These are phyloP conservation scores for Aethionema arabicum DNA, from an alignment of 345 rosid species.

Conservation along the genomic window DNA sequence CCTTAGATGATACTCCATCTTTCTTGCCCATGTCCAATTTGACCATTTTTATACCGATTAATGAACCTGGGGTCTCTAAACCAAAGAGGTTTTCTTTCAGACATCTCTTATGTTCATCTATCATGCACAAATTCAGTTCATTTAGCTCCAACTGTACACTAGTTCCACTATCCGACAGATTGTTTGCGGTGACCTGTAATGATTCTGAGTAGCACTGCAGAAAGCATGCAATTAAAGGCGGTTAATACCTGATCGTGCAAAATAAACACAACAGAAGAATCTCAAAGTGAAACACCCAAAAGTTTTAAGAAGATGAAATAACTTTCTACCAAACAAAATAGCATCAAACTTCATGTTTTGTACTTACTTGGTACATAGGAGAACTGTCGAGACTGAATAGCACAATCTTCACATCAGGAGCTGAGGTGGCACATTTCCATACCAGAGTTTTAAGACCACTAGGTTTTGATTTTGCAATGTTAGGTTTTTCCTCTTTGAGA, in stretches of 20 bases:
- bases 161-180: constrained; percentile 69
- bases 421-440: constrained; percentile 87
- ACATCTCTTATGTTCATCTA: constrained; percentile 78
- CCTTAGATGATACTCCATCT: constrained; percentile 56
- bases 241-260: background rate
- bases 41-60: constrained; percentile 69
- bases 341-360: constrained; percentile 1
- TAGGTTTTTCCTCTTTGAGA: constrained; percentile 59
- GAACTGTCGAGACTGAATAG: constrained; percentile 51
- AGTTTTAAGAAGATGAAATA: background rate
- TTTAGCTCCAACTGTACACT: constrained; percentile 80
- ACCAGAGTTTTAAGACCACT: constrained; percentile 53
- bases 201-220: constrained; percentile 80
- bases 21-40: constrained; percentile 76
- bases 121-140: constrained; percentile 75
- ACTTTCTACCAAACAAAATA: background rate
- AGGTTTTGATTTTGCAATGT: constrained; percentile 47
- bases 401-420: constrained; percentile 74
- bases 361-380: constrained; percentile 83
- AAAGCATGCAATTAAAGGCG: background rate
- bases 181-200: constrained; percentile 73
- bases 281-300: background rate
- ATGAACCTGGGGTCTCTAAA: constrained; percentile 71
- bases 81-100: constrained; percentile 76
- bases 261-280: background rate